Evolutionary conservation across 108 stramenopile species (phyloP).

Genomic region (Cylindrotheca closterium): DNA sequence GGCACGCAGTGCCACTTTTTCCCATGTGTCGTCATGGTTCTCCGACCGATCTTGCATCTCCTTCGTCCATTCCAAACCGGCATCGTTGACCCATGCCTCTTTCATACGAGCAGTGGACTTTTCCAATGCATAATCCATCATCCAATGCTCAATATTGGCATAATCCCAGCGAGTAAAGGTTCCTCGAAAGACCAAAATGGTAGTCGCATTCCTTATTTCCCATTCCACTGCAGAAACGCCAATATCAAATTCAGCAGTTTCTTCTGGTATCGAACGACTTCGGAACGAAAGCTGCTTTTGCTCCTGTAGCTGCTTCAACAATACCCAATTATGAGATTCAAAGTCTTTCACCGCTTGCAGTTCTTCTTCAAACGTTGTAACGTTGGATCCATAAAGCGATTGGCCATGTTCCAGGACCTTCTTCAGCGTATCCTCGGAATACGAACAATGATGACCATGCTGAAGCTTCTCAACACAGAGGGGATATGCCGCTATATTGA

Average conservation of each 20-base stretch:
- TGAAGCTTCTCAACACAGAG: conserved; percentile 1
- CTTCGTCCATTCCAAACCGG: conserved; percentile 6
- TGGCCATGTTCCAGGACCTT: neutral
- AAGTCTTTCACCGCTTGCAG: neutral
- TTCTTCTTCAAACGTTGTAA: conserved; percentile 12
- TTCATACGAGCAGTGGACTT: conserved; percentile 13
- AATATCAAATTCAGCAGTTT: conserved; percentile 6
- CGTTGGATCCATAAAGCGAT: conserved; percentile 11
- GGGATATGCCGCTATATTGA: conserved; percentile 16
- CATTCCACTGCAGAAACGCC: conserved; percentile 13
- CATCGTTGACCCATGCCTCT: conserved; percentile 6
- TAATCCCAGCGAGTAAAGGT: conserved; percentile 10
- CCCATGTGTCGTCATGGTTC: neutral
- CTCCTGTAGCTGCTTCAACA: neutral
- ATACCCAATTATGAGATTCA: neutral
- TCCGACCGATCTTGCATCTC: conserved; percentile 6
- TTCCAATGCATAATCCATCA: conserved; percentile 3
- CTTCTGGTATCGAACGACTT: neutral
- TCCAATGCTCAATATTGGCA: conserved; percentile 20
- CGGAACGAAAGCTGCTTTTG: neutral
- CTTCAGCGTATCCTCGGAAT: neutral
- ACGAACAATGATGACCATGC: conserved; percentile 1
- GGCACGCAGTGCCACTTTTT: neutral
- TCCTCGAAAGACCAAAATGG: conserved; percentile 9
- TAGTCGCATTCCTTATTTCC: neutral